Evolutionary conservation across 2,329 filamentous ascomycete genomes (phyloP).

Genomic region (Fusarium sp.): DNA sequence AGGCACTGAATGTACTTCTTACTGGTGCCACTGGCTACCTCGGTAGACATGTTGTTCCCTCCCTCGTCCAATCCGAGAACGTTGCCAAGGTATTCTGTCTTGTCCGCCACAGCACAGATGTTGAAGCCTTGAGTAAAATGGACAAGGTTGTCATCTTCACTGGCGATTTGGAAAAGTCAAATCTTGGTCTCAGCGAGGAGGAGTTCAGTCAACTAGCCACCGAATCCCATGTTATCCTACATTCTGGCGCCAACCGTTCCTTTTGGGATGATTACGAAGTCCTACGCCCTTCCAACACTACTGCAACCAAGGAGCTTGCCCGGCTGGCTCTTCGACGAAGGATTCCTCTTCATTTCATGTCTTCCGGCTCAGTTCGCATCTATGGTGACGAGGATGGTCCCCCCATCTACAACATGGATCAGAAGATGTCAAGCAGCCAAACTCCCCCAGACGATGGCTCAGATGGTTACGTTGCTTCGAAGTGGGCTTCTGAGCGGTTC

Average conservation of each 20-base stretch:
- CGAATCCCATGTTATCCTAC: background rate
- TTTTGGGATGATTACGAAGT: constrained; percentile 8
- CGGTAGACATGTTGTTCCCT: background rate
- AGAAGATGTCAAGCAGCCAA: background rate
- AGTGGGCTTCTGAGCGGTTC: background rate
- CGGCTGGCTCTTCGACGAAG: background rate
- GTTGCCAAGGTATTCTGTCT: background rate
- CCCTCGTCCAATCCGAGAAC: background rate
- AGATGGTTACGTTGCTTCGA: background rate
- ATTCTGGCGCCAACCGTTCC: background rate
- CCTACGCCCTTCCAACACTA: background rate
- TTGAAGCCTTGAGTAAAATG: background rate
- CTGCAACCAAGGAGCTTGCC: background rate
- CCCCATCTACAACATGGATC: background rate
- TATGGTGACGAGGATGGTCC: background rate
- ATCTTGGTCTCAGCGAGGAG: background rate
- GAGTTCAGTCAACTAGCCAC: background rate
- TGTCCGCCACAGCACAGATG: background rate
- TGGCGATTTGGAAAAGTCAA: background rate
- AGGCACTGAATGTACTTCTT: background rate
- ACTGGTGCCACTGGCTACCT: background rate
- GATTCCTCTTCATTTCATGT: background rate
- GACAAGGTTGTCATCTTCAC: background rate
- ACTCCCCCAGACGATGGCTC: background rate
- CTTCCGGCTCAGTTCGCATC: background rate